A percentile compares a stretch with the other conserved stretches of the same genome.
phyloP scores from a whole-genome alignment of 257 asterid species.

The Solanum pennellii region DNA sequence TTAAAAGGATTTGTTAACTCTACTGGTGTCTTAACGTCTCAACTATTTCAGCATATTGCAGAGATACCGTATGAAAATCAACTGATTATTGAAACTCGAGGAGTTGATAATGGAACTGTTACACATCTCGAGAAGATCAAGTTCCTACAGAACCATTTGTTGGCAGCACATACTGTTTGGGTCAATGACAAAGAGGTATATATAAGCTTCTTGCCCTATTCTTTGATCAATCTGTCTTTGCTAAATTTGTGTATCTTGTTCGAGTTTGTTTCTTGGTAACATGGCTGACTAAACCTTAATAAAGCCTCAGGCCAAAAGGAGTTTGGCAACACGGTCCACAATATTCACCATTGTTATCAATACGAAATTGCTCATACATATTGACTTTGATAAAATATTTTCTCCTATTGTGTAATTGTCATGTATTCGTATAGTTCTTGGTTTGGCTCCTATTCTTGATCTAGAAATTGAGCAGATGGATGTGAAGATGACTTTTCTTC shows the following conservation, averaged over 20 bases:
- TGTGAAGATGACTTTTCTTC: no score
- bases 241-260: neutral
- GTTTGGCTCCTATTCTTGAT: no score
- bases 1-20: neutral
- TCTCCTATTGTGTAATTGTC: no score
- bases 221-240: neutral
- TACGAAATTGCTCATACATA: no score
- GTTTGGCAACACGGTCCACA: no score
- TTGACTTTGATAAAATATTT: no score
- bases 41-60: constrained; percentile 52
- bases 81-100: constrained; percentile 39
- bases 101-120: constrained; percentile 68
- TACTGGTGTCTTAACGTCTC: neutral
- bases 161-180: constrained; percentile 88
- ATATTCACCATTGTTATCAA: no score
- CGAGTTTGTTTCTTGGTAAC: neutral
- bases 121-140: constrained; percentile 52
- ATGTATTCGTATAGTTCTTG: no score
- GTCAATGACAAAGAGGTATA: constrained; percentile 48
- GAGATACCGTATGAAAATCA: constrained; percentile 78
- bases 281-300: neutral
- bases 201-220: neutral
- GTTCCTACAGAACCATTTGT: constrained; percentile 44
- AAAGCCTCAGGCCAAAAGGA: no score
- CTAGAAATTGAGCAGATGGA: no score